phyloP scores from a whole-genome alignment of 2,329 filamentous ascomycete genomes.

The Dryadomyces sulphureus region DNA sequence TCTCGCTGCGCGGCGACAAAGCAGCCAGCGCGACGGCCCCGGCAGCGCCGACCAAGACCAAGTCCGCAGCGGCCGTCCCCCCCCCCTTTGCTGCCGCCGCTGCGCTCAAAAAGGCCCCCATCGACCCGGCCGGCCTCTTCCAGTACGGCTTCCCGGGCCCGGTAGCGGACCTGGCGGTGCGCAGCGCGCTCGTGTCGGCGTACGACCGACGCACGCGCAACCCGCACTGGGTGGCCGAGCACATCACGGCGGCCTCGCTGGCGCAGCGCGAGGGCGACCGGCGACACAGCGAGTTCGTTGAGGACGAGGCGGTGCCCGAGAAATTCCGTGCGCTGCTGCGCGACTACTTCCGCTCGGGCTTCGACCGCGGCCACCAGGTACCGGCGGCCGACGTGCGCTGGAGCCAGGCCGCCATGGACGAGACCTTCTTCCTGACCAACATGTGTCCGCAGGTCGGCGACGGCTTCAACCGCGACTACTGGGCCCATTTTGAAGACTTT shows the following conservation, averaged over 20 bases:
- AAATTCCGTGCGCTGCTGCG: constrained; percentile 81
- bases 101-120: constrained; percentile 22
- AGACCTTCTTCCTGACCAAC: constrained; percentile 83
- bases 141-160: constrained; percentile 89
- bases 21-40: constrained; percentile 16
- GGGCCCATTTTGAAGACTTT: constrained; percentile 97
- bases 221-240: constrained; percentile 88
- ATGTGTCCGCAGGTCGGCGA: constrained; percentile 98
- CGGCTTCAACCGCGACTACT: constrained; percentile 98
- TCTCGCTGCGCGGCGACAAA: constrained; percentile 37
- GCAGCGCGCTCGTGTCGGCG: constrained; percentile 65
- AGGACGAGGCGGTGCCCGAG: constrained; percentile 66
- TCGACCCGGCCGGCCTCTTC: constrained; percentile 64
- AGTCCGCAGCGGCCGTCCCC: constrained; percentile 26
- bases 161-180: constrained; percentile 63
- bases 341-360: constrained; percentile 91
- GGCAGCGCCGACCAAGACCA: constrained; percentile 11
- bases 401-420: constrained; percentile 88
- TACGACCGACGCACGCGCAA: constrained; percentile 87
- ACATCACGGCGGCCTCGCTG: constrained; percentile 84
- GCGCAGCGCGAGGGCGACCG: constrained; percentile 63
- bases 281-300: constrained; percentile 66
- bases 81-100: constrained; percentile 31
- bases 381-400: constrained; percentile 94
- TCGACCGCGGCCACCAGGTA: constrained; percentile 92